These are phyloP conservation scores for Mycena haematopus DNA, from an alignment of 768 basidiomycete species.

Conservation along the genomic window DNA sequence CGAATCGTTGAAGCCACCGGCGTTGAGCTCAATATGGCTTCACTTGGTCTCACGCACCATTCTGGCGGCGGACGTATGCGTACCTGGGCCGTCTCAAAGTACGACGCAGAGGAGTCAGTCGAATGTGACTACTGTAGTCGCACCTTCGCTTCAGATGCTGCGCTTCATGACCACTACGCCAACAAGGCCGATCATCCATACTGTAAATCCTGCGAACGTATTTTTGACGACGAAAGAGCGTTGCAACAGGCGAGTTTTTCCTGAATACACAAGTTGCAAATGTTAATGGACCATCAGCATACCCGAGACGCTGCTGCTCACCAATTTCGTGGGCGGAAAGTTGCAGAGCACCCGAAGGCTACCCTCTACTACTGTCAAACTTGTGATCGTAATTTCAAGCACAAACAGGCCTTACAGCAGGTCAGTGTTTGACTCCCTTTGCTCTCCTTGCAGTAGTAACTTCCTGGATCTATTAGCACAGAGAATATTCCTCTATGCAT, in stretches of 20 bases:
- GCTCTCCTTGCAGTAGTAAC: not conserved
- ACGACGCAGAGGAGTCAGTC: not conserved
- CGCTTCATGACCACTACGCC: constrained; percentile 6
- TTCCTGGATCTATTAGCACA: constrained; percentile 1
- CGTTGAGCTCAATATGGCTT: too few species aligned
- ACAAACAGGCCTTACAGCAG: constrained; percentile 13
- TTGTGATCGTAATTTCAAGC: not conserved
- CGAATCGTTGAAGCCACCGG: too few species aligned
- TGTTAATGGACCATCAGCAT: constrained; percentile 3
- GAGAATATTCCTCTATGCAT: constrained; percentile 4
- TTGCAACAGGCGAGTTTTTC: constrained; percentile 3
- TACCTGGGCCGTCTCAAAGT: not conserved
- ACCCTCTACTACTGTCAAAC: not conserved
- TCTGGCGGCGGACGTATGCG: too few species aligned
- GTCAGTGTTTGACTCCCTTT: not conserved
- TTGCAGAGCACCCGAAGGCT: not conserved
- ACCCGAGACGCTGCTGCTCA: constrained; percentile 8
- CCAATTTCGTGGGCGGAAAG: not conserved
- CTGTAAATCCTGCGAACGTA: constrained; percentile 4
- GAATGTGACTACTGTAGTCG: constrained; percentile 9
- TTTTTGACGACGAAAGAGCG: constrained; percentile 7
- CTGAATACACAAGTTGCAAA: too few species aligned
- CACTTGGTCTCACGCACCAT: too few species aligned
- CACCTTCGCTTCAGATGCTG: constrained; percentile 1
- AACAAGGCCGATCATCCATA: constrained; percentile 12